phyloP scores from a whole-genome alignment of 129 eudicot species.

The Tanacetum coccineum region DNA sequence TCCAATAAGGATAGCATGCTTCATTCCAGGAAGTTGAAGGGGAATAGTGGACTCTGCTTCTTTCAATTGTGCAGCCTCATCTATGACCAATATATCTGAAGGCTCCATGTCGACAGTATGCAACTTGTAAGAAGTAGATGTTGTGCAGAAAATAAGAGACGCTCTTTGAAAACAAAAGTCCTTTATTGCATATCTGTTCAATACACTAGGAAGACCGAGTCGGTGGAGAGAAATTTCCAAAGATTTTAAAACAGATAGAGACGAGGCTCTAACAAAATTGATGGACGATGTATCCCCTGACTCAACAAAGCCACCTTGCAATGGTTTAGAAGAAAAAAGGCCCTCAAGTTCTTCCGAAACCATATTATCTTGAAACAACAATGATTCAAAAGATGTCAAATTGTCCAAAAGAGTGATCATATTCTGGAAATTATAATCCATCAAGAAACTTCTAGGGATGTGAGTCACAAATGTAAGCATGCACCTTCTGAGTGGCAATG shows the following conservation, averaged over 20 bases:
- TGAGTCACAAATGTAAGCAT: no score
- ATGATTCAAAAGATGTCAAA: constrained; percentile 19
- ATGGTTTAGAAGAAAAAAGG: constrained; percentile 20
- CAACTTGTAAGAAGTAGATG: constrained; percentile 49
- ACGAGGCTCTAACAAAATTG: constrained; percentile 23
- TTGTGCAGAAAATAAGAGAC: constrained; percentile 54
- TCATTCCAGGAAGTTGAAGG: constrained; percentile 37
- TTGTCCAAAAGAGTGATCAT: constrained; percentile 22
- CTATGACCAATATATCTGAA: constrained; percentile 32
- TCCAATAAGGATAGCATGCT: constrained; percentile 48
- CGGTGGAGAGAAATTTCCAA: constrained; percentile 35
- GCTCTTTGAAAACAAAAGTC: constrained; percentile 52
- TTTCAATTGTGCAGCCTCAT: constrained; percentile 47
- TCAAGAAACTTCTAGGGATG: constrained; percentile 12
- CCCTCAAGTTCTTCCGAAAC: constrained; percentile 33
- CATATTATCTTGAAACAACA: constrained; percentile 36
- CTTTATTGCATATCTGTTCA: constrained; percentile 12
- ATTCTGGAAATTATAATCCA: constrained; percentile 24
- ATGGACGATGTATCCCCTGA: constrained; percentile 5
- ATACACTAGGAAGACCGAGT: constrained; percentile 36
- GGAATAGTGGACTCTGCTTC: constrained; percentile 45
- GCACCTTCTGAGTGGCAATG: no score
- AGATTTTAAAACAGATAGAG: constrained; percentile 24
- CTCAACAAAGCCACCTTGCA: constrained; percentile 9
- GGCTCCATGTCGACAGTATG: constrained; percentile 33